phyloP scores from a whole-genome alignment of 179 eudicot species.

The Silene vulgaris region DNA sequence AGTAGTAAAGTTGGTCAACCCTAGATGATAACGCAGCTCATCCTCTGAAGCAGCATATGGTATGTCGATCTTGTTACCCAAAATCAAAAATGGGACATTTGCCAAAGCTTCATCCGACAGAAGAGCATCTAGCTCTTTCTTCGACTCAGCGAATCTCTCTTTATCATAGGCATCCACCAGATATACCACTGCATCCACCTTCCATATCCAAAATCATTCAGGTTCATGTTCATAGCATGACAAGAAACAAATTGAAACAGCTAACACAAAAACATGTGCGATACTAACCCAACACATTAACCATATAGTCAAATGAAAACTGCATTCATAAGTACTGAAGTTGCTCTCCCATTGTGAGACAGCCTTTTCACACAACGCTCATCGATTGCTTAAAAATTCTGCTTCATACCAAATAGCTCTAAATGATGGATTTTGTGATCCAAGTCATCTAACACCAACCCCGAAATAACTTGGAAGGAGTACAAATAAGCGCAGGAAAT shows the following conservation, averaged over 20 bases:
- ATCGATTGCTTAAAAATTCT: constrained; percentile 13
- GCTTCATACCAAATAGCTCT: constrained; percentile 36
- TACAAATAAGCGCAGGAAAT: neutral
- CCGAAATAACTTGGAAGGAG: neutral
- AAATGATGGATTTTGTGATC: constrained; percentile 23
- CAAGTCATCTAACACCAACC: neutral
- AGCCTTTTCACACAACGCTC: neutral
- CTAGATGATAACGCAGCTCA: constrained; percentile 59
- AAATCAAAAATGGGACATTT: constrained; percentile 62
- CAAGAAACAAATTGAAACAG: neutral
- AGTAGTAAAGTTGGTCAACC: constrained; percentile 58
- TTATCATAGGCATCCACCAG: constrained; percentile 79
- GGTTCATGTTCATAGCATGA: neutral
- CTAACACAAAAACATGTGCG: neutral
- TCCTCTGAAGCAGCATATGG: constrained; percentile 88
- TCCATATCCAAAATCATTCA: constrained; percentile 18
- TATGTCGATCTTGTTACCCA: constrained; percentile 83
- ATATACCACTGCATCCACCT: constrained; percentile 90
- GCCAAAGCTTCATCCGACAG: constrained; percentile 73
- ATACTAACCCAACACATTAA: too few relatives aligned
- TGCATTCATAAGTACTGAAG: neutral
- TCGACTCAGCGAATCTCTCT: constrained; percentile 82
- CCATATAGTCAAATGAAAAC: too few relatives aligned
- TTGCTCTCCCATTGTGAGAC: neutral
- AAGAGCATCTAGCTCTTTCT: constrained; percentile 78